Base-by-base conservation (phyloP, 805 yeast species). In the Wickerhamiella slavikovae region DNA sequence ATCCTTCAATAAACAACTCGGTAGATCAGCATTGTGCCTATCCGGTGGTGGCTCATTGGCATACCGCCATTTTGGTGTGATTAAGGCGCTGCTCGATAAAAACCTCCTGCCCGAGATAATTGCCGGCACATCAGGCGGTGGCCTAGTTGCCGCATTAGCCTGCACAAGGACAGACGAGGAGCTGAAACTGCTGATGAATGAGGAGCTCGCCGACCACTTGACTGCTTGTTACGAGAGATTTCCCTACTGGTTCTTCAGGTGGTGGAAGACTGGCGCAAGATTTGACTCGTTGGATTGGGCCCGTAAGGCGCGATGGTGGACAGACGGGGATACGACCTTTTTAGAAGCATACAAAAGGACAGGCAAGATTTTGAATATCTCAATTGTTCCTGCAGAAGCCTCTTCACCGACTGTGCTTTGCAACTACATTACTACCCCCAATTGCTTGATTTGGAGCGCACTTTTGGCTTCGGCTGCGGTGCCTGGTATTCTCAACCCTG, bases 41-140 rank as follows among this genome's bases (percentile, higher is more conserved):
- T 65, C 75, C 32, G 89, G 91, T 3, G 91, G 89, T 15, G 91
- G 82, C 1, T 65, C 76, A 18, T 77, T 76, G 47, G 68, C 83
- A 1, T 71, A 73, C 39, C 67, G 71, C 19, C 91, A 76, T 48
- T 71, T 74, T 49, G 91, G 91, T 2, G 66, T 76, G 3, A 60
- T 75, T 17, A 71, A 70, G 37, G 83, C 82, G 0, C 48, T 77
- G 23, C 49, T 75, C 4, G 82, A 77, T 34, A 63, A 64, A 33
- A 73, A 71, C 44, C 50, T 66, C 29, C 51, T 76, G 29, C 91
- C 91, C 1, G 57, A 58, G 4, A 71, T 76, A 22, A 56, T 77
- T 6, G 65, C 77, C 21, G 91, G 91, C 1, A 76, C 89, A 0
- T 69, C 79, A 1, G 85, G 89, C 2, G 91, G 91, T 11, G 85